phyloP scores from a whole-genome alignment of 116 monocot species.

The Zostera marina region DNA sequence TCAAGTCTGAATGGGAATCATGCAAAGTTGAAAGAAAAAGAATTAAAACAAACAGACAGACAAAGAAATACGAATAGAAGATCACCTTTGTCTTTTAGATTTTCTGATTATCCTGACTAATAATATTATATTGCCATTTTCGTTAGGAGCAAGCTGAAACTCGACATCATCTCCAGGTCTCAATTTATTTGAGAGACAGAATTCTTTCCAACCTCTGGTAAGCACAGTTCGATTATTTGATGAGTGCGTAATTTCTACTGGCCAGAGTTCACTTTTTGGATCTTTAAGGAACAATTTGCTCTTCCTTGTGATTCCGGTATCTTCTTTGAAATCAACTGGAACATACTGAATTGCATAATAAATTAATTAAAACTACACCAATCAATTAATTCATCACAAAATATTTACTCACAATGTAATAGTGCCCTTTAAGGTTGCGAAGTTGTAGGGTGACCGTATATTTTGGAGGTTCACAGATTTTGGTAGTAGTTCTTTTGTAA shows the following conservation, averaged over 20 bases:
- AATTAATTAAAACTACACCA: neutral
- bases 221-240: constrained; percentile 9
- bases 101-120: constrained; percentile 6
- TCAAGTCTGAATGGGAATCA: neutral
- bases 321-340: constrained; percentile 12
- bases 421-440: constrained; percentile 9
- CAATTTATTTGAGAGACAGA: constrained; percentile 2
- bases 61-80: too few relatives aligned
- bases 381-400: too few relatives aligned
- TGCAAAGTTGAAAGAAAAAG: too few relatives aligned
- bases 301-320: constrained; percentile 1
- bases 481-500: neutral
- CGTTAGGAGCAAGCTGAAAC: constrained; percentile 4
- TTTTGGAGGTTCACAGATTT: neutral
- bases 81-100: constrained; percentile 3
- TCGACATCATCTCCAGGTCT: constrained; percentile 10
- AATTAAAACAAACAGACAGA: neutral
- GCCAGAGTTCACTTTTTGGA: constrained; percentile 2
- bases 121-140: neutral
- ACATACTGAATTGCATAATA: constrained; percentile 3
- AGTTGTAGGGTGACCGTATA: constrained; percentile 4
- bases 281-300: constrained; percentile 4
- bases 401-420: constrained; percentile 13
- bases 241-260: constrained; percentile 5
- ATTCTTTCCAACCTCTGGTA: constrained; percentile 10